phyloP scores from a whole-genome alignment of 352 stramenopile species.

The Saprolegnia parasitica region DNA sequence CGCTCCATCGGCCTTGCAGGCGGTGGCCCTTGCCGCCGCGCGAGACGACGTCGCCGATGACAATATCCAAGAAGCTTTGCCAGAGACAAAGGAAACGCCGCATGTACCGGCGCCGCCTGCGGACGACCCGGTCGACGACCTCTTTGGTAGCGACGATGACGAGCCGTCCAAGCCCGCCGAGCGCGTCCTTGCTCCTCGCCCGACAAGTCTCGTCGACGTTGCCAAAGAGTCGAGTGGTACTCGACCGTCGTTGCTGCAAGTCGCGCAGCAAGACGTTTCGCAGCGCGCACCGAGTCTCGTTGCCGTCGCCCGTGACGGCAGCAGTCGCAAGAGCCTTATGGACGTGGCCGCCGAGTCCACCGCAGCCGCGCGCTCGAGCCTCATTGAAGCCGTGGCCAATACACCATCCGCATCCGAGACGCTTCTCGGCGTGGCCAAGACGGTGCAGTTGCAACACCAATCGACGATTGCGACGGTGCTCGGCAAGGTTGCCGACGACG shows the following conservation, averaged over 20 bases:
- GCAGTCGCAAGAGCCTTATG: slow-evolving; percentile 9
- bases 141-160: background rate
- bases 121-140: background rate
- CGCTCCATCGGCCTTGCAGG: no score
- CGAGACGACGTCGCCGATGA: no score
- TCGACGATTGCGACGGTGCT: slow-evolving; percentile 23
- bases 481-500: slow-evolving; percentile 3
- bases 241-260: background rate
- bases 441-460: background rate
- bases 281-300: slow-evolving; percentile 1
- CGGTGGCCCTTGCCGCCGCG: no score
- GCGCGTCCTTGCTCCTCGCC: background rate
- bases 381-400: slow-evolving; percentile 10
- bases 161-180: background rate
- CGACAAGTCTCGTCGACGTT: slow-evolving; percentile 1
- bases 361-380: background rate
- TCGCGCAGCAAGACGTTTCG: background rate
- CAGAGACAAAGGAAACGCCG: no score
- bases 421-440: slow-evolving; percentile 6
- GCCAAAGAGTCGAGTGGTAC: background rate
- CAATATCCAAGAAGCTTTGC: no score
- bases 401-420: background rate
- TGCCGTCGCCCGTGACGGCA: background rate
- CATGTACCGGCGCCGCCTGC: background rate
- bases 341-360: slow-evolving; percentile 11